These are phyloP conservation scores for Cyberlindnera misumaiensis DNA, from an alignment of 805 yeast genomes.

Conservation along the genomic window DNA sequence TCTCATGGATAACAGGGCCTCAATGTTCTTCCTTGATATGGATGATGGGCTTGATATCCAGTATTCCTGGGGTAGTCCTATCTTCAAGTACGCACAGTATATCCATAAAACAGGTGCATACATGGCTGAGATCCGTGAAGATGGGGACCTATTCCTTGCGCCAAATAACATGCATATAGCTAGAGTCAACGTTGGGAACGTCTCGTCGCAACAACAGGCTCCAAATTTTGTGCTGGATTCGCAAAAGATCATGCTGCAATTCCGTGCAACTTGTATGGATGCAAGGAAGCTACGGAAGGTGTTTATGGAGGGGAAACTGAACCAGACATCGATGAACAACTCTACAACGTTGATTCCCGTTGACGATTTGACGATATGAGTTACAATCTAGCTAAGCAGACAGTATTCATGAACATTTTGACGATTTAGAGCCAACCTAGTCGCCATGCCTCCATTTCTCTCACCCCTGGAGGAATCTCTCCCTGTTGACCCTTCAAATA, in stretches of 20 bases:
- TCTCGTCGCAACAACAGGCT: conserved; percentile 24
- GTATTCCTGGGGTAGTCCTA: conserved; percentile 90
- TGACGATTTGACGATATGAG: conserved; percentile 8
- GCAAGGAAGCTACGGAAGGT: conserved; percentile 40
- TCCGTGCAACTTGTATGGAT: conserved; percentile 55
- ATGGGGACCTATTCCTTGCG: conserved; percentile 73
- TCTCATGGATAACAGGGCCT: conserved; percentile 73
- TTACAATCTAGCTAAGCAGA: too few species aligned
- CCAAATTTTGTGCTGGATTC: conserved; percentile 47
- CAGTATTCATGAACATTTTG: not conserved
- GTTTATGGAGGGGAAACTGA: conserved; percentile 52
- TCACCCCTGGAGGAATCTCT: conserved; percentile 27
- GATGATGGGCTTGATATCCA: conserved; percentile 51
- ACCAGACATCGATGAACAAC: conserved; percentile 25
- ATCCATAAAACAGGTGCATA: conserved; percentile 87
- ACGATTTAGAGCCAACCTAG: conserved; percentile 1
- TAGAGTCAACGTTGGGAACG: conserved; percentile 48
- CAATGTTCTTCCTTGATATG: conserved; percentile 46
- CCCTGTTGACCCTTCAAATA: conserved; percentile 25
- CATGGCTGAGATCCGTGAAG: conserved; percentile 77
- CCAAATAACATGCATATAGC: conserved; percentile 83
- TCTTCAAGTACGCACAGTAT: conserved; percentile 78
- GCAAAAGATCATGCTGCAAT: conserved; percentile 65
- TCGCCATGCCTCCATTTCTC: conserved; percentile 19
- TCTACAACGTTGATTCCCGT: conserved; percentile 6